Base-by-base conservation (phyloP, 1,284 basidiomycete genomes). In the Gomphus bonarii region DNA sequence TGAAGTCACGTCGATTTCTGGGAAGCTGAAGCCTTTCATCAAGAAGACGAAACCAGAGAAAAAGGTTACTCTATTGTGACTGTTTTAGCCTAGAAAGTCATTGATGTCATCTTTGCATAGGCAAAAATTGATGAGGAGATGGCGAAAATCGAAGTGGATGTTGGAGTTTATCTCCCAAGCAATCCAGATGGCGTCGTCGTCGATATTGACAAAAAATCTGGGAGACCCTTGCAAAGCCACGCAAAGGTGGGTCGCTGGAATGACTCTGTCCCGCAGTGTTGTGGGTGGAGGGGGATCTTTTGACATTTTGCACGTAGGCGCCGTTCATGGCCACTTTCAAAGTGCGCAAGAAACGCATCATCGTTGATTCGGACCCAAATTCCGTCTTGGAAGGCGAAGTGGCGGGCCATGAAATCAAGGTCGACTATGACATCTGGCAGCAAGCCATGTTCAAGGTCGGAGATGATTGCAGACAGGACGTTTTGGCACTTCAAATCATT, bases 281-380 rank as follows among this genome's bases (percentile, higher is more conserved):
- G n/a, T n/a, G 12, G 31, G 28, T 31, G 33, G 7, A 20, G 20
- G 42, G 20, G 6, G 3, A 33, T 42, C 33, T 22, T 7, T n/a
- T 25, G 25, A 25, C 25, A 25, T 25, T 3, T 25, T 25, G 3
- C 25, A 25, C 25, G 3, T 60, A 95, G 92, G 95, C 97, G 4
- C 97, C 97, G 0, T 99, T 99, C 75, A 99, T 99, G 97, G 97
- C 97, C 0, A 98, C 97, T 0, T 99, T 99, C 79, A 97, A 95
- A 76, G 97, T 99, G 20, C 81, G 88, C 61, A 95, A 93, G 69
- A 84, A 91, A 63, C 76, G 78, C 11, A 69, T 82, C 16, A 76
- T 81, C 14, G 70, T 88, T 33, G 73, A 82, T 61, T 75, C 75
- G 4, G 75, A 88, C 62, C 81, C 84, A 0, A 87, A 91, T 56